phyloP scores from a whole-genome alignment of 345 rosid species.

The Brassica cretica region DNA sequence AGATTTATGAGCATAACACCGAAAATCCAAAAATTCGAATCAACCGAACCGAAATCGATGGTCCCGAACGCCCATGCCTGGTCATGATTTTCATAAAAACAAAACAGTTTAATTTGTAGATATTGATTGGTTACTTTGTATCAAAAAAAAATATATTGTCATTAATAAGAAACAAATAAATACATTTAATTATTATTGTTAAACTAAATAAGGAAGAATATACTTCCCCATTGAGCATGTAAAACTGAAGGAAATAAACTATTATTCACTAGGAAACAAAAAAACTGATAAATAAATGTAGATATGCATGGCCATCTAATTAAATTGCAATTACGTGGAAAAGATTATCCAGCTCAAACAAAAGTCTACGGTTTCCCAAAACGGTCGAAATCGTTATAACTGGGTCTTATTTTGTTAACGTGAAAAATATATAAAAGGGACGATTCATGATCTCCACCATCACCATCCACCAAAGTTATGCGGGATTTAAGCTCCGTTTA shows the following conservation, averaged over 20 bases:
- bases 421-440: conserved; percentile 17
- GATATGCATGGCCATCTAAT: not conserved
- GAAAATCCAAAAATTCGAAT: too few species aligned
- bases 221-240: conserved; percentile 12
- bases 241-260: not conserved
- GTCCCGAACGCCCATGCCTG: too few species aligned
- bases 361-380: conserved; percentile 29
- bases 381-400: conserved; percentile 29
- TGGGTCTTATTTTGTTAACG: conserved; percentile 2
- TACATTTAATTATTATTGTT: not conserved
- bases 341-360: conserved; percentile 1
- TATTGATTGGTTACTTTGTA: not conserved
- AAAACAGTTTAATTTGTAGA: not conserved
- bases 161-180: not conserved
- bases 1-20: too few species aligned
- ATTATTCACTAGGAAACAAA: conserved; percentile 11
- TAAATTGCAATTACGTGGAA: conserved; percentile 12
- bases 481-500: conserved; percentile 40
- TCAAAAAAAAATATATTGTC: not conserved
- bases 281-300: not conserved
- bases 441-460: conserved; percentile 31
- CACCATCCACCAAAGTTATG: conserved; percentile 33
- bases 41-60: too few species aligned
- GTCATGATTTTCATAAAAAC: not conserved
- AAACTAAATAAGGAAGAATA: conserved; percentile 11